A percentile compares a stretch with the other conserved stretches of the same genome.
Conservation (phyloP, 176 grass and related monocot genomes). For the Musa schizocarpa region DNA sequence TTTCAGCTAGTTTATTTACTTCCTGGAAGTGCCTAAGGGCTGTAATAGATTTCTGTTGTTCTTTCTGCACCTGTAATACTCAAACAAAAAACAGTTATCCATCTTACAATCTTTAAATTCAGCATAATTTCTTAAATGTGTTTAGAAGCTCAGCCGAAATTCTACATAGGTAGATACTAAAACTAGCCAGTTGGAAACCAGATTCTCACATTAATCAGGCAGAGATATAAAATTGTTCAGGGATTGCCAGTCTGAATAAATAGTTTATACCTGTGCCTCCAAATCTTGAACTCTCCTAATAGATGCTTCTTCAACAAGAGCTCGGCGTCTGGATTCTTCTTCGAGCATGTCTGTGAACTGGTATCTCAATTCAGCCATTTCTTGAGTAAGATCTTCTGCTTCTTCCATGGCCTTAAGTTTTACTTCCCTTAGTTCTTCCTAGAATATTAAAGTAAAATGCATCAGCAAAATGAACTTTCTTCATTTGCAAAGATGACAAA, state of each 20-base stretch:
- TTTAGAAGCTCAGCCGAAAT: neutral
- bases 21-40: slow-evolving; percentile 47
- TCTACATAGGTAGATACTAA: neutral
- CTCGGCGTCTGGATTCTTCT: slow-evolving; percentile 90
- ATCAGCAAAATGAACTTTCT: neutral
- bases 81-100: neutral
- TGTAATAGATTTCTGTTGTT: slow-evolving; percentile 45
- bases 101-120: slow-evolving; percentile 1
- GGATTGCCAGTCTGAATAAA: neutral
- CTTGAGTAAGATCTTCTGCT: slow-evolving; percentile 93
- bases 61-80: slow-evolving; percentile 46
- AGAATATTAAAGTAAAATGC: slow-evolving; percentile 23
- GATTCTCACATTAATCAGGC: neutral
- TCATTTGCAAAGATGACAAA: neutral
- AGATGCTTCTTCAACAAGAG: slow-evolving; percentile 88
- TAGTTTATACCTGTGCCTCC: slow-evolving; percentile 60
- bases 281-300: slow-evolving; percentile 90
- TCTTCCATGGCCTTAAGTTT: slow-evolving; percentile 93
- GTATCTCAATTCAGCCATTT: slow-evolving; percentile 98
- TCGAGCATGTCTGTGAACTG: slow-evolving; percentile 94
- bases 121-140: neutral
- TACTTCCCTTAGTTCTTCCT: slow-evolving; percentile 89
- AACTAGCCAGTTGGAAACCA: neutral
- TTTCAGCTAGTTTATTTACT: slow-evolving; percentile 51
- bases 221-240: neutral